Conservation (phyloP, 2,329 filamentous ascomycete genomes). For the Graphilbum ipis-grandicollis region DNA sequence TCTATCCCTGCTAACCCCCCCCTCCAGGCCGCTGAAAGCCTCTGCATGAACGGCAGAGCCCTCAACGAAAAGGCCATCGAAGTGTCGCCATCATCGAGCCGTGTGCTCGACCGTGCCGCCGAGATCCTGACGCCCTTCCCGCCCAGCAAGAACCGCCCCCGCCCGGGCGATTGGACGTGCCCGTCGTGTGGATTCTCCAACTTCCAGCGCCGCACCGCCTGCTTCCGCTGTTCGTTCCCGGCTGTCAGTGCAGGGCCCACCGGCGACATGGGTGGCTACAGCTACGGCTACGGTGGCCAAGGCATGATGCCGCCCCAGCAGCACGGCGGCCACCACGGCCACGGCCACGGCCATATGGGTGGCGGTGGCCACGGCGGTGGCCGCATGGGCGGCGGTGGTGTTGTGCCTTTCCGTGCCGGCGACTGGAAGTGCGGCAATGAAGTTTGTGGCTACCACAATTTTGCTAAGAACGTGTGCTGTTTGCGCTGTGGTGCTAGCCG, state of each 20-base stretch:
- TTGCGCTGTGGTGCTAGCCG: constrained; percentile 90
- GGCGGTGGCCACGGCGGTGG: constrained; percentile 44
- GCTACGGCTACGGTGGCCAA: constrained; percentile 48
- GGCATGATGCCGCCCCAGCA: constrained; percentile 66
- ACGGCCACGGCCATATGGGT: constrained; percentile 46
- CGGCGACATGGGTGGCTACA: constrained; percentile 46
- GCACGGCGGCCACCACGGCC: constrained; percentile 30
- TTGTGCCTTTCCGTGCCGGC: constrained; percentile 92
- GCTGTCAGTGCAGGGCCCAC: constrained; percentile 66
- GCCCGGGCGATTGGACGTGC: constrained; percentile 97
- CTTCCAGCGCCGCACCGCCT: constrained; percentile 95
- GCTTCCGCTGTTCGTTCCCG: constrained; percentile 98
- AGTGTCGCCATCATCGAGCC: constrained; percentile 91
- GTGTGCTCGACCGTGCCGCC: constrained; percentile 84
- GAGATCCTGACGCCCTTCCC: constrained; percentile 96
- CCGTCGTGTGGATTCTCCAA: constrained; percentile 98
- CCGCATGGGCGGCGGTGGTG: constrained; percentile 65
- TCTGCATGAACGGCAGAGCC: constrained; percentile 98
- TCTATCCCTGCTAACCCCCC: neutral
- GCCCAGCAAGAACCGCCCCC: constrained; percentile 93
- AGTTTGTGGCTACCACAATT: constrained; percentile 96
- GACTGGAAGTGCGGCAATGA: constrained; percentile 99
- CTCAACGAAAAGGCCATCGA: constrained; percentile 98
- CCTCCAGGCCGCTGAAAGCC: constrained; percentile 76
- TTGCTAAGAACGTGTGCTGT: constrained; percentile 97